A percentile compares a stretch with the other conserved stretches of the same genome.
These are phyloP conservation scores for Ramicandelaber brevisporus DNA, from an alignment of 192 early-diverging fungal species.

Conservation along the genomic window DNA sequence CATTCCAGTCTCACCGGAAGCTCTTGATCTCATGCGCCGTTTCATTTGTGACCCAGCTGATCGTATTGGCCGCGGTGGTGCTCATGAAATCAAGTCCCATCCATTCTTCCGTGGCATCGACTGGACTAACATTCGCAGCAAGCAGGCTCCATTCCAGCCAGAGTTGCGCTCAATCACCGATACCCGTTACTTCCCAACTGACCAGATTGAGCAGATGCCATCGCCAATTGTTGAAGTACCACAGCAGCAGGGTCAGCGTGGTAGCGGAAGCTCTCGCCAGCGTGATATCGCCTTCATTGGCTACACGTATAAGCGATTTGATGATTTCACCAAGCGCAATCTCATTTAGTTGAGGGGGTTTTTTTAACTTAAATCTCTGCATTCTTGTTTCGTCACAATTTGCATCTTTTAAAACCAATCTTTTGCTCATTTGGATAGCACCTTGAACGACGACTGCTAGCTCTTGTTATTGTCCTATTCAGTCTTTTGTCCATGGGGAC, in stretches of 20 bases:
- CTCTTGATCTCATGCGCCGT: constrained; percentile 74
- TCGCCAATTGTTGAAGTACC: constrained; percentile 13
- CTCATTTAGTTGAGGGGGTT: constrained; percentile 25
- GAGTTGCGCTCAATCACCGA: constrained; percentile 83
- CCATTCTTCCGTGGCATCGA: constrained; percentile 86
- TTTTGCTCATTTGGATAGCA: no score
- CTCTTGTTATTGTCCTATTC: no score
- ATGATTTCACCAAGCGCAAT: constrained; percentile 49
- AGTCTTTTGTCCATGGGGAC: no score
- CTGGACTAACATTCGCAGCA: constrained; percentile 60
- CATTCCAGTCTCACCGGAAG: constrained; percentile 67
- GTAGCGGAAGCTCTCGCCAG: constrained; percentile 19
- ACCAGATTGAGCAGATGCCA: constrained; percentile 64
- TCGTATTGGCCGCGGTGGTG: constrained; percentile 64
- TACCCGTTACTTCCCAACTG: constrained; percentile 91
- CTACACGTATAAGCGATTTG: constrained; percentile 93
- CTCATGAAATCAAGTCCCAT: constrained; percentile 68
- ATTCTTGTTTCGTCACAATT: no score
- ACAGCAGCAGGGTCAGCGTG: constrained; percentile 2
- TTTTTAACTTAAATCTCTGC: no score
- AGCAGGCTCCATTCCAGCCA: constrained; percentile 71
- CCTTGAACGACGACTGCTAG: no score
- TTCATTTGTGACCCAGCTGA: constrained; percentile 70
- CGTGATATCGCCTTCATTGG: constrained; percentile 96
- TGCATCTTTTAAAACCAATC: no score